phyloP scores from a whole-genome alignment of 371 early-diverging fungal genomes.

The Nosema bombycis region DNA sequence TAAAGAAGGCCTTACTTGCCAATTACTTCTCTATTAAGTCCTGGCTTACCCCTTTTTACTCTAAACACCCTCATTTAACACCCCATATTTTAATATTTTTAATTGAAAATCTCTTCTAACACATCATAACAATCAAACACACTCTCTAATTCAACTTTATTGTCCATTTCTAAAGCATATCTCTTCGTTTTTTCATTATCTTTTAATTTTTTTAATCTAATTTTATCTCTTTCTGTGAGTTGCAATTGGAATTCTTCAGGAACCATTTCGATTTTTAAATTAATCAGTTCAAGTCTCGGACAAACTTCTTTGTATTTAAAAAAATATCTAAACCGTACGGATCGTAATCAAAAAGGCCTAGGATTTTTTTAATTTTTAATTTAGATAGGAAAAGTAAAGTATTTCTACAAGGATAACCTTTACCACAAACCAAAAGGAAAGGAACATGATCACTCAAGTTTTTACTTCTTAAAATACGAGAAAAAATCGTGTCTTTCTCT shows the following conservation, averaged over 20 bases:
- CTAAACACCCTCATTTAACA: too few species aligned
- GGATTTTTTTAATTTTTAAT: conserved; percentile 33
- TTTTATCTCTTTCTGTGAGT: background rate
- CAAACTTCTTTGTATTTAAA: too few species aligned
- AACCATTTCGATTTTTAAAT: background rate
- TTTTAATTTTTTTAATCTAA: background rate
- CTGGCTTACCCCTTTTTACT: too few species aligned
- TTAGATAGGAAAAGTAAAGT: conserved; percentile 55
- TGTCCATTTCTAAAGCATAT: too few species aligned
- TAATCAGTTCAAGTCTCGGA: too few species aligned
- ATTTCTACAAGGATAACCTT: conserved; percentile 65
- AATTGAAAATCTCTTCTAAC: too few species aligned
- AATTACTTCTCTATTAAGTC: too few species aligned
- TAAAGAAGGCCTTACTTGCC: too few species aligned
- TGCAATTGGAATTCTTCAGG: background rate
- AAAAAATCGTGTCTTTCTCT: conserved; percentile 64
- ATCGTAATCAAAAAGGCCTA: conserved; percentile 64
- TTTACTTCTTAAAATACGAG: conserved; percentile 17
- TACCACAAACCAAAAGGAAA: conserved; percentile 59
- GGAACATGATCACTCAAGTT: conserved; percentile 6
- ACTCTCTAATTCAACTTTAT: too few species aligned
- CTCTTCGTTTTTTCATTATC: background rate
- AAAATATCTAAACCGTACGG: conserved; percentile 64
- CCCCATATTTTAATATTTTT: too few species aligned
- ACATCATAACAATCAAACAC: too few species aligned